These are phyloP conservation scores for Mortierella sp. DNA, from an alignment of 371 early-diverging fungal genomes.

Conservation along the genomic window DNA sequence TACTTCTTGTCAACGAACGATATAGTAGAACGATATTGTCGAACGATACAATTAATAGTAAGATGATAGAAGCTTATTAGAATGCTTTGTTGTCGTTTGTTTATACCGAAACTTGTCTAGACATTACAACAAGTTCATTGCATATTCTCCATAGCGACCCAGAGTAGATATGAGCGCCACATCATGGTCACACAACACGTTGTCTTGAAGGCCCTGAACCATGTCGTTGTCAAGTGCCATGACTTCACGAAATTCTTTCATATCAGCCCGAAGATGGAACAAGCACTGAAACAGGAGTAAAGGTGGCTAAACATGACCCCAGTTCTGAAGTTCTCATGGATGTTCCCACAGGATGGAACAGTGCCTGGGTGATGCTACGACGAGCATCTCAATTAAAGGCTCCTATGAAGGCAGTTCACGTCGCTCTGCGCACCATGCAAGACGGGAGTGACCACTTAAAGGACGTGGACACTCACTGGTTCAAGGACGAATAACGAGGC, in stretches of 20 bases:
- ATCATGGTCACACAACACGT: too few species aligned
- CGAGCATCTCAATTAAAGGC: neutral
- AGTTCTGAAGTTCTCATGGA: constrained; percentile 3
- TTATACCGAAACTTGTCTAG: too few species aligned
- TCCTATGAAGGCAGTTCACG: constrained; percentile 5
- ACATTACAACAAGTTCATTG: too few species aligned
- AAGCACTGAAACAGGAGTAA: neutral
- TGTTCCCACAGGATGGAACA: constrained; percentile 18
- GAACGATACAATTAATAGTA: too few species aligned
- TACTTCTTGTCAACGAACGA: too few species aligned
- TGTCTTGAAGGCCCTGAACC: neutral
- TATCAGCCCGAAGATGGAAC: constrained; percentile 15
- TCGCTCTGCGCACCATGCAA: neutral
- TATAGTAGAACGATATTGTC: too few species aligned
- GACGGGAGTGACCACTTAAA: neutral
- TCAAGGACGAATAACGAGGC: neutral
- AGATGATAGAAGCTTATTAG: too few species aligned
- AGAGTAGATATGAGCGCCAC: too few species aligned
- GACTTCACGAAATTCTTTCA: constrained; percentile 9
- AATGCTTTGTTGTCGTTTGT: too few species aligned
- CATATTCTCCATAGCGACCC: too few species aligned
- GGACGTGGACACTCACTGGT: constrained; percentile 2
- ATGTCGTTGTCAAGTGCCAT: constrained; percentile 1
- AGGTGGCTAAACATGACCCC: neutral
- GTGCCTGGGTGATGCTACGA: constrained; percentile 10